Conservation (phyloP, 305 asterid genomes). For the Fraxinus nigra region DNA sequence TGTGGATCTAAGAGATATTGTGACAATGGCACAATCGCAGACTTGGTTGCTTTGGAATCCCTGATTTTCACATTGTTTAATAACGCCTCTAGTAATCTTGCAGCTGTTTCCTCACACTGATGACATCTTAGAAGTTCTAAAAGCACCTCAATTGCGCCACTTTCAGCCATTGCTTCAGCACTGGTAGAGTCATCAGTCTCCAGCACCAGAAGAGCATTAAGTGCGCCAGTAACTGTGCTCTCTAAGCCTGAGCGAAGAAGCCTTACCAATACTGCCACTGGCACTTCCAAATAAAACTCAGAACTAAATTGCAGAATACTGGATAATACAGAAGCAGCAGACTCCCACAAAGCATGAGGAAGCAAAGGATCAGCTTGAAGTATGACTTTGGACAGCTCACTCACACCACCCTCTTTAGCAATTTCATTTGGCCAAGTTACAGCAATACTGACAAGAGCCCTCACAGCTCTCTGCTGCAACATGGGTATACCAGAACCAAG, state of each 20-base stretch:
- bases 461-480: slow-evolving; percentile 81
- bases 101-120: slow-evolving; percentile 85
- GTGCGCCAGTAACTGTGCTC: slow-evolving; percentile 68
- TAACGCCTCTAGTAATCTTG: slow-evolving; percentile 72
- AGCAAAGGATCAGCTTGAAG: slow-evolving; percentile 82
- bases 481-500: slow-evolving; percentile 72
- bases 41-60: slow-evolving; percentile 81
- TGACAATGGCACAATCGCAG: slow-evolving; percentile 87
- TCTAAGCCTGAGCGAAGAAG: slow-evolving; percentile 81
- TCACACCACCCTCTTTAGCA: slow-evolving; percentile 99
- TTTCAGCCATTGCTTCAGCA: slow-evolving; percentile 90
- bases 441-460: slow-evolving; percentile 68
- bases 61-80: slow-evolving; percentile 77
- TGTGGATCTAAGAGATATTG: slow-evolving; percentile 99
- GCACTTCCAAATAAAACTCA: slow-evolving; percentile 79
- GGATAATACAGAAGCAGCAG: slow-evolving; percentile 78
- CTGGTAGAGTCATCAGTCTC: slow-evolving; percentile 85
- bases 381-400: slow-evolving; percentile 83
- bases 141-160: slow-evolving; percentile 86
- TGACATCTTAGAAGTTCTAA: slow-evolving; percentile 75
- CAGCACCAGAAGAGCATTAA: slow-evolving; percentile 79
- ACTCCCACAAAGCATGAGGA: slow-evolving; percentile 86
- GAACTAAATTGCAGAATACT: slow-evolving; percentile 78
- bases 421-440: slow-evolving; percentile 87
- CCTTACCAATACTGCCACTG: slow-evolving; percentile 82